Percentiles rank a stretch among this genome's conserved stretches.
phyloP scores from a whole-genome alignment of 2,329 filamentous ascomycete genomes.

The Arthrinium puccinioides region DNA sequence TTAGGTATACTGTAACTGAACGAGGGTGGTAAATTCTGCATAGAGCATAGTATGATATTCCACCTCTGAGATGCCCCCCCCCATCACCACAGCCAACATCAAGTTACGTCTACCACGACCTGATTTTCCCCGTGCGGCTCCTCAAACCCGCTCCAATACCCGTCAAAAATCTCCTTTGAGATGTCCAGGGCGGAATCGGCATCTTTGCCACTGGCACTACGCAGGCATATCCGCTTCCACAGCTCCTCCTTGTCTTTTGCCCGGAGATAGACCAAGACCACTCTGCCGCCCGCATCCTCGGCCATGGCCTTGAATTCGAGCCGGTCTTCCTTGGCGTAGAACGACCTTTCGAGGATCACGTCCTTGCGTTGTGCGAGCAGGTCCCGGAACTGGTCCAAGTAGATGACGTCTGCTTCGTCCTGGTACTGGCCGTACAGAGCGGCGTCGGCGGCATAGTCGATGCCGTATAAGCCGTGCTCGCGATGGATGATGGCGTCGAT shows the following conservation, averaged over 20 bases:
- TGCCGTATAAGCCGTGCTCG: conserved; percentile 17
- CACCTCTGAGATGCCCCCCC: too few relatives aligned
- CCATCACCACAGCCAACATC: too few relatives aligned
- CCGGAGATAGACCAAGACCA: conserved; percentile 22
- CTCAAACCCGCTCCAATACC: conserved; percentile 17
- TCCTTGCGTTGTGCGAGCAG: conserved; percentile 12
- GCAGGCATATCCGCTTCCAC: conserved; percentile 21
- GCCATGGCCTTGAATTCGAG: conserved; percentile 20
- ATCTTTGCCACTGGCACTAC: conserved; percentile 18
- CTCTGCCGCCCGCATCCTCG: conserved; percentile 16
- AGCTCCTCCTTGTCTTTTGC: conserved; percentile 17
- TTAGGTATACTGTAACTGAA: too few relatives aligned
- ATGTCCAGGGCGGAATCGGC: conserved; percentile 17
- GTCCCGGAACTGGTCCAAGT: background rate
- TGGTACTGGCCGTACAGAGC: conserved; percentile 10
- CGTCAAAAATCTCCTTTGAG: conserved; percentile 12
- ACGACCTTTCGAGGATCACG: conserved; percentile 23
- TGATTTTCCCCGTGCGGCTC: conserved; percentile 12
- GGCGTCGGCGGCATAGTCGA: conserved; percentile 18
- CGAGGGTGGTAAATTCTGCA: too few relatives aligned
- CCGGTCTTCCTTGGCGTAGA: conserved; percentile 22
- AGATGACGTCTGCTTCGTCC: conserved; percentile 11
- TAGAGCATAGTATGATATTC: too few relatives aligned
- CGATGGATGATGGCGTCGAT: conserved; percentile 16
- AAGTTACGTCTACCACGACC: conserved; percentile 13